Evolutionary conservation across 192 early-diverging fungal species (phyloP), one percentile per base, ranked within the genome.

Genomic region (Thoreauomyces humboldtii): DNA sequence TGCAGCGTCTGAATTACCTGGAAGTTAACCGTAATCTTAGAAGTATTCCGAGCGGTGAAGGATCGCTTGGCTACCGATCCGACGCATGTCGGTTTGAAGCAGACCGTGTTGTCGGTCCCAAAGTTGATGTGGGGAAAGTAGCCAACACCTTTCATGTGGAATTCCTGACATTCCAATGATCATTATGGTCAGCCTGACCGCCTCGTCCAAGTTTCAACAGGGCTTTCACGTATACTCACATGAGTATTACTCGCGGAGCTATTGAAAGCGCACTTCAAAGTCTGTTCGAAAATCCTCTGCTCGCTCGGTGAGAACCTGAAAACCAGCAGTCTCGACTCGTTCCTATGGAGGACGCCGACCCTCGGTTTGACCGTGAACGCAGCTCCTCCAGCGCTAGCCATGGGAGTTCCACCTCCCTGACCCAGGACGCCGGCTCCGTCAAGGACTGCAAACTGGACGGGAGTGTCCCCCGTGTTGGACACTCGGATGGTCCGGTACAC

Each of bases 221-320:
- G n/a, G n/a, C n/a, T n/a, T n/a, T n/a, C n/a, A n/a, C n/a, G n/a
- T n/a, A 17, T 60, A 52, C 61, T 21, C 29, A 63, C 61, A 63
- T 63, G 35, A 27, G 31, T 63, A 51, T 63, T 63, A 25, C 47
- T 50, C 19, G 61, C 61, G 12, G 61, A 63, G 33, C 51, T 72
- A 63, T 84, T 83, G 63, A 84, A 84, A n/a, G 43, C 62, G 43
- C 79, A 83, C 34, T 72, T 72, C n/a, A 83, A 42, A n/a, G 69
- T 67, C 43, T 80, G 75, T 43, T 80, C 73, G 50, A 77, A 84
- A 5, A 59, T 19, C 14, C 69, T 48, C 54, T 77, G 65, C 61
- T 83, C 81, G 25, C 72, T 56, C 3, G 82, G 82, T 2, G 71
- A 71, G 55, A 80, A 84, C 42, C 80, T 12, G 36, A 84, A 73